Conservation (phyloP, 2,329 filamentous ascomycete species). For the Monosporascus sp. region DNA sequence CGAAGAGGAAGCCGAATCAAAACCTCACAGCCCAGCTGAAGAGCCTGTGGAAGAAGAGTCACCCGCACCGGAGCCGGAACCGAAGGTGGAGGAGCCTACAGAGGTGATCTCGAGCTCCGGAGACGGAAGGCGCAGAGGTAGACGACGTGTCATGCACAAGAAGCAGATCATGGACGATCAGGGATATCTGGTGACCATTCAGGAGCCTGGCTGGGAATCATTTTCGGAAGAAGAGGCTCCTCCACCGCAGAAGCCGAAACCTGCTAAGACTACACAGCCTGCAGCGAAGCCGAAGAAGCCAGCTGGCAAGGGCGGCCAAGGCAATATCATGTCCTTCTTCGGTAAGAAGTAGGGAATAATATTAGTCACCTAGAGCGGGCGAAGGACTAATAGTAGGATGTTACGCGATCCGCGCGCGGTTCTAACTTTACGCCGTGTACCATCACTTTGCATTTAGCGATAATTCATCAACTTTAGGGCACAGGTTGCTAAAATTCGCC, state of each 20-base stretch:
- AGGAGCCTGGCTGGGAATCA: constrained; percentile 30
- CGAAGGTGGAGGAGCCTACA: constrained; percentile 20
- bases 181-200: constrained; percentile 29
- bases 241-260: constrained; percentile 12
- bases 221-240: constrained; percentile 30
- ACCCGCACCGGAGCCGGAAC: constrained; percentile 14
- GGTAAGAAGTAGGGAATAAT: constrained; percentile 24
- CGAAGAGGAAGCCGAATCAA: constrained; percentile 19
- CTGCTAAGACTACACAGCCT: constrained; percentile 14
- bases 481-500: too few relatives aligned
- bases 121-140: constrained; percentile 24
- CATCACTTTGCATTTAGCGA: too few relatives aligned
- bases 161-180: constrained; percentile 31
- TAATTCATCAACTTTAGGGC: too few relatives aligned
- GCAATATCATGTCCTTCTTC: constrained; percentile 32
- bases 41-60: constrained; percentile 24
- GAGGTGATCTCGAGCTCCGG: constrained; percentile 23
- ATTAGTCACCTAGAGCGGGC: neutral
- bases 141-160: constrained; percentile 27
- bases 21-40: constrained; percentile 17
- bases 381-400: neutral
- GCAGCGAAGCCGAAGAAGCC: constrained; percentile 23
- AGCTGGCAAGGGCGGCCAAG: constrained; percentile 20
- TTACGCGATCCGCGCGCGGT: too few relatives aligned
- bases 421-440: too few relatives aligned